These are phyloP conservation scores for Schrenkiella parvula DNA, from an alignment of 345 rosid genomes.

Conservation along the genomic window DNA sequence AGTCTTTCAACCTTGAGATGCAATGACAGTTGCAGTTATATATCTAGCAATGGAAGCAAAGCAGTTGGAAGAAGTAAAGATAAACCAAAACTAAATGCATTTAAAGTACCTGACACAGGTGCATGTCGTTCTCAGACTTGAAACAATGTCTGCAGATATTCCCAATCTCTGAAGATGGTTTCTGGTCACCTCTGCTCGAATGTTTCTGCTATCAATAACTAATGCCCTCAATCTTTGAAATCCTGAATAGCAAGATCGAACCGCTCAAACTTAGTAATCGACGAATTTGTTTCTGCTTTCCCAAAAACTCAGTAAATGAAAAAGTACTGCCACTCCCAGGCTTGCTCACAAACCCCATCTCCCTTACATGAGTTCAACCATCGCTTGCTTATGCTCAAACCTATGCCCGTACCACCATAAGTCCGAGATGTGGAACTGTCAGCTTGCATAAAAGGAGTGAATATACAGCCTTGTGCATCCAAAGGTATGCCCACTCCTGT, in stretches of 20 bases:
- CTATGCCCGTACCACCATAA: constrained; percentile 96
- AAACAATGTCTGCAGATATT: constrained; percentile 42
- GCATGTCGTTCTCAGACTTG: constrained; percentile 45
- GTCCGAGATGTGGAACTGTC: constrained; percentile 97
- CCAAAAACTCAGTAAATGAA: constrained; percentile 66
- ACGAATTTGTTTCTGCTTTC: constrained; percentile 43
- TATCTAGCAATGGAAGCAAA: neutral
- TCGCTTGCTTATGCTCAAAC: constrained; percentile 87
- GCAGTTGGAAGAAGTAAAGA: neutral
- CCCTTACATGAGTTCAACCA: constrained; percentile 95
- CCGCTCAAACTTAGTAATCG: constrained; percentile 43
- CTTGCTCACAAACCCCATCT: constrained; percentile 86
- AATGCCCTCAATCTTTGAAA: constrained; percentile 58
- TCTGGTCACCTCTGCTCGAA: constrained; percentile 73
- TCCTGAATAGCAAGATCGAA: constrained; percentile 45
- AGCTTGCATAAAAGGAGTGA: constrained; percentile 97
- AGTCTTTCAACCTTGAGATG: neutral
- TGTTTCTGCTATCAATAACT: constrained; percentile 64
- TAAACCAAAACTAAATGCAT: neutral
- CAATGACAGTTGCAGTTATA: neutral
- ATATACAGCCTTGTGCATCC: constrained; percentile 73
- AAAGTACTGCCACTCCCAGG: constrained; percentile 76
- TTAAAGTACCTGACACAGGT: constrained; percentile 34
- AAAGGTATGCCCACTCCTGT: constrained; percentile 87
- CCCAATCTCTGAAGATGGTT: constrained; percentile 79